Evolutionary conservation across 2,329 filamentous ascomycete genomes (phyloP).

Genomic region (Beauveria brongniartii): DNA sequence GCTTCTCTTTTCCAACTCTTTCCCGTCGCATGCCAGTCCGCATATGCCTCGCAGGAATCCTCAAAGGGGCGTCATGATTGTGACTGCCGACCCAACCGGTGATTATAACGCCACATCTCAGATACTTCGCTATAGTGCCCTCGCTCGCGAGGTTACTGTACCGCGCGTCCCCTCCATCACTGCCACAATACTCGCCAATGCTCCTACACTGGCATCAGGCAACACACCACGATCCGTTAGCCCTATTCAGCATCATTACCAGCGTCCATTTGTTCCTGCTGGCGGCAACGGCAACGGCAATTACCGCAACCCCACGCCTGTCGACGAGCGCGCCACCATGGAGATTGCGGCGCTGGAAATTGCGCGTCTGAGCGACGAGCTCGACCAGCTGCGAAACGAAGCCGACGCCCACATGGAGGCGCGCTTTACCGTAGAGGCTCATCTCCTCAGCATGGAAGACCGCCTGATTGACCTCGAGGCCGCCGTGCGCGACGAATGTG

Average conservation of each 20-base stretch:
- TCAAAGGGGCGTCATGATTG: conserved; percentile 91
- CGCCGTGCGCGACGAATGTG: conserved; percentile 82
- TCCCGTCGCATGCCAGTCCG: conserved; percentile 48
- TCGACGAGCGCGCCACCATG: conserved; percentile 61
- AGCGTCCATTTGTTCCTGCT: conserved; percentile 32
- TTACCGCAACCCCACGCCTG: conserved; percentile 32
- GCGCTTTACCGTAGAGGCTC: conserved; percentile 63
- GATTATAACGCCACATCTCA: conserved; percentile 97
- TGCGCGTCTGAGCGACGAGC: conserved; percentile 60
- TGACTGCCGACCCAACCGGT: conserved; percentile 84
- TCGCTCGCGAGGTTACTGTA: conserved; percentile 88
- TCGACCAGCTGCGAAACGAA: conserved; percentile 64
- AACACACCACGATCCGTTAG: conserved; percentile 20
- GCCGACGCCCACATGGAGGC: conserved; percentile 63
- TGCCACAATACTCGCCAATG: conserved; percentile 51
- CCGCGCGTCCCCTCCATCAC: conserved; percentile 80
- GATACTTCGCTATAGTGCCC: conserved; percentile 86
- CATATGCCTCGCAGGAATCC: conserved; percentile 49
- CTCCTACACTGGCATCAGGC: conserved; percentile 16
- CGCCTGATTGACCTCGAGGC: conserved; percentile 63
- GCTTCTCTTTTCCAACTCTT: conserved; percentile 81
- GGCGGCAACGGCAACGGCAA: conserved; percentile 20
- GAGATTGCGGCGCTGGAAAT: conserved; percentile 78
- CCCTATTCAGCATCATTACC: conserved; percentile 27
- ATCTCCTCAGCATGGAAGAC: conserved; percentile 62